phyloP scores from a whole-genome alignment of 352 stramenopile genomes.

The Pythium sukuiense region DNA sequence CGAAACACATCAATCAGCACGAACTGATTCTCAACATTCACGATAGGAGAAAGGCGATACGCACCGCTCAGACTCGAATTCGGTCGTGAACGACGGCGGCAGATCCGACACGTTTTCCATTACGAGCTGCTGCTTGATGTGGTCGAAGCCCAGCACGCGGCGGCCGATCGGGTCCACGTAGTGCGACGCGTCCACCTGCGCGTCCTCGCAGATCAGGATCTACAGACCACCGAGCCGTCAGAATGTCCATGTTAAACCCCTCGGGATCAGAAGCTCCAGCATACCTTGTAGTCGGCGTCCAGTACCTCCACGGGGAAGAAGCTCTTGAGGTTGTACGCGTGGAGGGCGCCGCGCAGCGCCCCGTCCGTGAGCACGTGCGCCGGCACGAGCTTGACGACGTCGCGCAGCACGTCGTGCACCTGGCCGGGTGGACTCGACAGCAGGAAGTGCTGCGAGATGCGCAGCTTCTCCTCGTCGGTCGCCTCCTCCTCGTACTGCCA shows the following conservation, averaged over 20 bases:
- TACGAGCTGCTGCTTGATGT: slow-evolving; percentile 75
- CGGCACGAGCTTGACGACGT: slow-evolving; percentile 85
- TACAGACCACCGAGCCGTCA: slow-evolving; percentile 19
- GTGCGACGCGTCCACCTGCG: slow-evolving; percentile 76
- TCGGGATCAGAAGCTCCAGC: not conserved
- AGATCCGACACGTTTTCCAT: slow-evolving; percentile 51
- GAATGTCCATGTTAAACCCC: not conserved
- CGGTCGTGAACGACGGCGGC: slow-evolving; percentile 33
- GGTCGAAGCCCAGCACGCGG: slow-evolving; percentile 83
- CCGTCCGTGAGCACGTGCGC: slow-evolving; percentile 65
- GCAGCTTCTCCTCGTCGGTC: slow-evolving; percentile 87
- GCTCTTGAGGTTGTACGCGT: slow-evolving; percentile 81
- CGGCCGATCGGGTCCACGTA: slow-evolving; percentile 83
- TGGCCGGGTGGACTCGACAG: slow-evolving; percentile 89
- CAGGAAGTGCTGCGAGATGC: slow-evolving; percentile 88
- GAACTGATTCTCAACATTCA: not conserved
- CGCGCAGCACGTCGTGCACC: slow-evolving; percentile 83
- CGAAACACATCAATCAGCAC: not conserved
- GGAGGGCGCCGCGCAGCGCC: slow-evolving; percentile 65
- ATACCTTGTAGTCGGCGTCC: slow-evolving; percentile 76
- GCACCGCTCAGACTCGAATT: slow-evolving; percentile 75
- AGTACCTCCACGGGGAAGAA: slow-evolving; percentile 64
- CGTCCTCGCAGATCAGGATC: slow-evolving; percentile 82
- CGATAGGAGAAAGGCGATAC: slow-evolving; percentile 5
- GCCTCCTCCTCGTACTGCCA: slow-evolving; percentile 70